Evolutionary conservation across 108 stramenopile genomes (phyloP).

Genomic region (Hondaea fermentalgiana): DNA sequence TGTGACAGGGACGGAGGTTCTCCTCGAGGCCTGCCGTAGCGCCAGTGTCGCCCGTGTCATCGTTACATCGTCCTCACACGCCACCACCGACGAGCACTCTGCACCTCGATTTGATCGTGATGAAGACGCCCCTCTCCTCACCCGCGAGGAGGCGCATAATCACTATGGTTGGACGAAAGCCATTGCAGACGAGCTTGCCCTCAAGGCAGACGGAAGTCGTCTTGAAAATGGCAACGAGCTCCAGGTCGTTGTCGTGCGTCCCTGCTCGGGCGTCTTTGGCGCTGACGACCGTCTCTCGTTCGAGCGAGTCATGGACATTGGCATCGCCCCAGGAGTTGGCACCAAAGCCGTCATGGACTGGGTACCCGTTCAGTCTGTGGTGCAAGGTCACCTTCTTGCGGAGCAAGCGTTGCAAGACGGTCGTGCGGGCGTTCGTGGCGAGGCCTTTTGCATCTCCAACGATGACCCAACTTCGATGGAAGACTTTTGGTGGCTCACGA

Average conservation of each 20-base stretch:
- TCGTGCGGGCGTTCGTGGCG: not conserved
- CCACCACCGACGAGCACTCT: constrained; percentile 17
- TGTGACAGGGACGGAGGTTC: not conserved
- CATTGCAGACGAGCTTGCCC: not conserved
- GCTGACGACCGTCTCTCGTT: constrained; percentile 4
- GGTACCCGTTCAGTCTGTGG: not conserved
- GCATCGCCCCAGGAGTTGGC: not conserved
- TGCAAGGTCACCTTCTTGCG: constrained; percentile 4
- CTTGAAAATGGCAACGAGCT: not conserved
- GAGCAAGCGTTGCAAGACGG: not conserved
- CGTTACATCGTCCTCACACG: constrained; percentile 12
- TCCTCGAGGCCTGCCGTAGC: not conserved
- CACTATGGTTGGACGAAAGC: constrained; percentile 1
- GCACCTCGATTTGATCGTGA: not conserved
- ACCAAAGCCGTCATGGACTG: not conserved
- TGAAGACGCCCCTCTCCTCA: not conserved
- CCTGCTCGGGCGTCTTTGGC: constrained; percentile 16
- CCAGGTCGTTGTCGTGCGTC: not conserved
- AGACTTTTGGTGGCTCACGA: not conserved
- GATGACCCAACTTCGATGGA: constrained; percentile 2
- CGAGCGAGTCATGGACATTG: not conserved
- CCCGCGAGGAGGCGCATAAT: not conserved
- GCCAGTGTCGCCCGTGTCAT: not conserved
- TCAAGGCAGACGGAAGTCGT: not conserved
- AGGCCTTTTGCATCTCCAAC: constrained; percentile 13